Evolutionary conservation across 148 eudicot genomes (phyloP).

Genomic region (Heliamphora exappendiculata): DNA sequence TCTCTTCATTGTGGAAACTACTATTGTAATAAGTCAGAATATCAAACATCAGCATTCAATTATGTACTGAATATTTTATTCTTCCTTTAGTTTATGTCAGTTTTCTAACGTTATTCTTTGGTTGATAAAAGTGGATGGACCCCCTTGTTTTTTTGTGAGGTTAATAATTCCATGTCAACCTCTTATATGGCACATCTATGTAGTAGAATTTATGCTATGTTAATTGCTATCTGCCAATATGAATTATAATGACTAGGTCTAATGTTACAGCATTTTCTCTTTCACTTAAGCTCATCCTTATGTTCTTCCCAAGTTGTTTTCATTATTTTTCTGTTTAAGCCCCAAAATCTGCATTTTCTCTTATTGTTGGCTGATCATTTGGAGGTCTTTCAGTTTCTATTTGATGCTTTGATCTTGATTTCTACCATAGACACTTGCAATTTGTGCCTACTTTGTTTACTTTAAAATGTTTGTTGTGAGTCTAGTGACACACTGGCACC

Average conservation of each 20-base stretch:
- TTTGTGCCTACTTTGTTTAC: not conserved
- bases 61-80: not conserved
- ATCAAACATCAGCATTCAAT: not conserved
- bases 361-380: not conserved
- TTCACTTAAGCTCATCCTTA: not conserved
- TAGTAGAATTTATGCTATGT: not conserved
- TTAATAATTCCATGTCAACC: not conserved
- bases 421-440: not conserved
- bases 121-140: not conserved
- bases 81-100: not conserved
- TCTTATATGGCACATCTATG: not conserved
- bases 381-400: not conserved
- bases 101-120: not conserved
- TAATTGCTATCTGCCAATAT: not conserved
- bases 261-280: not conserved
- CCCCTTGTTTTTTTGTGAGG: not conserved
- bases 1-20: not conserved
- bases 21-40: not conserved
- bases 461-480: not conserved
- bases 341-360: not conserved
- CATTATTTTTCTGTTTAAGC: not conserved
- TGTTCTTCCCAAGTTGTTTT: not conserved
- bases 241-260: not conserved
- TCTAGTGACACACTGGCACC: not conserved
- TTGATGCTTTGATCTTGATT: not conserved